phyloP scores from a whole-genome alignment of 495 filamentous ascomycete genomes.

The Cercophora newfieldiana region DNA sequence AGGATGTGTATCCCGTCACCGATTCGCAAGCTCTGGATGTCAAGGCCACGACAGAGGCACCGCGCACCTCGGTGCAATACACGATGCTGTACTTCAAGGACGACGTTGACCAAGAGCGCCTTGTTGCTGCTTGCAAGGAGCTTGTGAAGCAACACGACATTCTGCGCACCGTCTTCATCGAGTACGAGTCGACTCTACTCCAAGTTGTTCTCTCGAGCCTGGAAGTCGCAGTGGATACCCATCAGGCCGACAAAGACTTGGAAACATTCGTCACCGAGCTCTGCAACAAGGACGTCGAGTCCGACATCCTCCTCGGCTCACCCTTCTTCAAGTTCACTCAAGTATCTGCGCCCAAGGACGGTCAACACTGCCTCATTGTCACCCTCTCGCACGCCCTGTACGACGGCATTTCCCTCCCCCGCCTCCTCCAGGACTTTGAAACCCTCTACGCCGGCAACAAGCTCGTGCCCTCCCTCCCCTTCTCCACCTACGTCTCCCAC shows the following conservation, averaged over 20 bases:
- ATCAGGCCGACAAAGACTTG: constrained; percentile 41
- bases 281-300: constrained; percentile 50
- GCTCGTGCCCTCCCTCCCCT: constrained; percentile 50
- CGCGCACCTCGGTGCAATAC: constrained; percentile 46
- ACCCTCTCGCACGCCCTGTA: constrained; percentile 73
- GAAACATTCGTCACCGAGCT: constrained; percentile 42
- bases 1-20: constrained; percentile 24
- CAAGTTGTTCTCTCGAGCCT: constrained; percentile 47
- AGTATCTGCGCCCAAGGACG: constrained; percentile 43
- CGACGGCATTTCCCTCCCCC: constrained; percentile 67
- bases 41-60: constrained; percentile 55
- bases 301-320: constrained; percentile 50
- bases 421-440: constrained; percentile 53
- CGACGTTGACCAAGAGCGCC: constrained; percentile 27
- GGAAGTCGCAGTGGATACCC: constrained; percentile 47
- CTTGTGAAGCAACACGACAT: constrained; percentile 63
- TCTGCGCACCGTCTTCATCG: constrained; percentile 66
- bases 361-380: constrained; percentile 58
- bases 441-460: constrained; percentile 32
- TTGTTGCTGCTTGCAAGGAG: constrained; percentile 36
- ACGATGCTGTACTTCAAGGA: constrained; percentile 39
- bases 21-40: constrained; percentile 59
- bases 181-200: neutral
- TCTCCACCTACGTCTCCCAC: constrained; percentile 59
- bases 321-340: constrained; percentile 62